Evolutionary conservation across 441 rosid genomes (phyloP), one percentile per base, ranked within the genome.

Genomic region (Oxalis stricta): DNA sequence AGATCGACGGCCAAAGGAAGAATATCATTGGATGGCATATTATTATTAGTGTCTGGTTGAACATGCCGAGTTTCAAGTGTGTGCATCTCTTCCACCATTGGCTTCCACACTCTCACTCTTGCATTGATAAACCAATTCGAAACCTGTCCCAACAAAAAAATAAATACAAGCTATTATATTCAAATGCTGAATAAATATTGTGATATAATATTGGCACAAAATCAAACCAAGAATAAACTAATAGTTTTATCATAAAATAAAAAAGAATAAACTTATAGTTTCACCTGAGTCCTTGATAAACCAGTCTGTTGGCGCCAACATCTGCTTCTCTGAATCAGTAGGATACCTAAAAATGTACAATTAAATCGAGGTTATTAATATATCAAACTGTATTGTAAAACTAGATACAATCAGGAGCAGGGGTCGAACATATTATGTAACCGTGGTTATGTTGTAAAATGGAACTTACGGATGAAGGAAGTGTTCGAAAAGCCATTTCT

Each of bases 51-150:
- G 10, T 38, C n/a, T n/a, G n/a, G n/a, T 35, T 50, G 64, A 36
- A 50, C 21, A 46, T 56, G 58, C 53, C 34, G 48, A 18, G 53
- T 58, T 56, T 71, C 71, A 28, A 73, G 76, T 58, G 38, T 50
- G 57, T 73, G 66, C 10, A 67, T 63, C 50, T 73, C 80, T 59
- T 73, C 80, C 44, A 70, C 72, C 80, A 70, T 70, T 15, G 80
- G 80, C 54, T 64, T 73, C 79, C 79, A 73, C 19, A 73, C 34
- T 18, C 78, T 58, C 5, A 69, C 78, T 62, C 78, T 56, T 13
- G 79, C 79, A 34, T 73, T 73, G 18, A 73, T 73, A 33, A 73
- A 73, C 79, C 79, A 69, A 56, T 73, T 73, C 1, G 80, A 70
- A 5, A 73, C 80, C 76, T 73, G 47, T 19, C 7, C 48, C 42